phyloP scores from a whole-genome alignment of 495 filamentous ascomycete genomes.

The Hypoxylon subgilvum region DNA sequence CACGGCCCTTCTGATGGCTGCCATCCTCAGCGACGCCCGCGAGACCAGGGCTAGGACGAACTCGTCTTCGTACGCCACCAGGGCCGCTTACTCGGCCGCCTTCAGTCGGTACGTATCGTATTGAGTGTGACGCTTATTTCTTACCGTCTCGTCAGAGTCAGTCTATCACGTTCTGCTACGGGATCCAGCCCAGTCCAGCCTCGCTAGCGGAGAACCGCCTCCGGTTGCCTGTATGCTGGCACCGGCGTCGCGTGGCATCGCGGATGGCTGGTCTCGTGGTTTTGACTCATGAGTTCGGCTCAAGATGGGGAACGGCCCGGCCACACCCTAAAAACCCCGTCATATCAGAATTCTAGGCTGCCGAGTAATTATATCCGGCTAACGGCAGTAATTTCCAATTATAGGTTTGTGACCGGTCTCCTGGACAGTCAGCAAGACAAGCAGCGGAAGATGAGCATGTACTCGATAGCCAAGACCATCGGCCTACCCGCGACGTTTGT shows the following conservation, averaged over 20 bases:
- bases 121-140: no score
- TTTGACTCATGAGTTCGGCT: background rate
- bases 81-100: constrained; percentile 55
- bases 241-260: constrained; percentile 1
- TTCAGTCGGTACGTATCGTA: constrained; percentile 54
- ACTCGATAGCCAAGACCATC: constrained; percentile 73
- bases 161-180: background rate
- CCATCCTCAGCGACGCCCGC: constrained; percentile 68
- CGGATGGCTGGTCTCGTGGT: background rate
- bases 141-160: constrained; percentile 13
- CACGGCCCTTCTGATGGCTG: constrained; percentile 77
- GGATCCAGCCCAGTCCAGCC: constrained; percentile 3
- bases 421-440: constrained; percentile 76
- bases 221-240: background rate
- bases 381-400: constrained; percentile 2
- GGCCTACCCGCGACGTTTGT: constrained; percentile 84
- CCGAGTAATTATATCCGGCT: constrained; percentile 8
- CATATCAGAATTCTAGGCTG: background rate
- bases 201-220: constrained; percentile 3
- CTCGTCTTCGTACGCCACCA: constrained; percentile 47
- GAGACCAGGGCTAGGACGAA: constrained; percentile 50
- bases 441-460: constrained; percentile 78
- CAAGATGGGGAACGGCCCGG: background rate
- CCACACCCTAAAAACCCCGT: background rate
- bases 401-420: constrained; percentile 88